phyloP scores from a whole-genome alignment of 768 basidiomycete genomes.

The Tylopilus balloui region DNA sequence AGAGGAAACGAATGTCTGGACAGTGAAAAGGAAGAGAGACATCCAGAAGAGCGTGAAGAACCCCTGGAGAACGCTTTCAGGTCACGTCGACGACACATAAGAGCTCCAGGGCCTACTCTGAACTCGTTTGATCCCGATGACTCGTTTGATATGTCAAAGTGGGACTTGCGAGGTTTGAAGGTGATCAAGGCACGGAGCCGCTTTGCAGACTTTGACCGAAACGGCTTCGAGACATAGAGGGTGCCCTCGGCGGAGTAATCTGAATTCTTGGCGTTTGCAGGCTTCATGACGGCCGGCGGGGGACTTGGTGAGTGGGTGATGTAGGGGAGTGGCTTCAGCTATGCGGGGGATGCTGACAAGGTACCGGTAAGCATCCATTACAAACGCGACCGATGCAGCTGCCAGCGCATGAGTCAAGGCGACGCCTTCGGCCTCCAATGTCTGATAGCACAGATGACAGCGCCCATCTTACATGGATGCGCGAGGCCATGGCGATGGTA shows the following conservation, averaged over 20 bases:
- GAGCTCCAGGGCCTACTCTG: conserved; percentile 42
- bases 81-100: conserved; percentile 1
- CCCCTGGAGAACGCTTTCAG: conserved; percentile 46
- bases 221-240: conserved; percentile 70
- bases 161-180: conserved; percentile 81
- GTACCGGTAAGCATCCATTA: neutral
- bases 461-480: conserved; percentile 67
- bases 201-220: conserved; percentile 67
- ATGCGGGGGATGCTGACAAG: conserved; percentile 7
- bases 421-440: no score
- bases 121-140: conserved; percentile 77
- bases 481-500: conserved; percentile 79
- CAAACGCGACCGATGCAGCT: neutral
- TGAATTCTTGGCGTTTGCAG: neutral
- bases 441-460: neutral
- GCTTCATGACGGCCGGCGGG: conserved; percentile 13
- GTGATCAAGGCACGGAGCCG: conserved; percentile 79
- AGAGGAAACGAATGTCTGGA: conserved; percentile 73
- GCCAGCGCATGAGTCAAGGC: no score
- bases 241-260: conserved; percentile 56
- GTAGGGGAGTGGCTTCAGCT: conserved; percentile 3
- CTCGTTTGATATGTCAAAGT: conserved; percentile 80
- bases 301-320: conserved; percentile 3
- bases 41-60: conserved; percentile 97
- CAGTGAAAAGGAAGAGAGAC: conserved; percentile 75